phyloP scores from a whole-genome alignment of 1,284 basidiomycete genomes.

The Ceratobasidium sp. region DNA sequence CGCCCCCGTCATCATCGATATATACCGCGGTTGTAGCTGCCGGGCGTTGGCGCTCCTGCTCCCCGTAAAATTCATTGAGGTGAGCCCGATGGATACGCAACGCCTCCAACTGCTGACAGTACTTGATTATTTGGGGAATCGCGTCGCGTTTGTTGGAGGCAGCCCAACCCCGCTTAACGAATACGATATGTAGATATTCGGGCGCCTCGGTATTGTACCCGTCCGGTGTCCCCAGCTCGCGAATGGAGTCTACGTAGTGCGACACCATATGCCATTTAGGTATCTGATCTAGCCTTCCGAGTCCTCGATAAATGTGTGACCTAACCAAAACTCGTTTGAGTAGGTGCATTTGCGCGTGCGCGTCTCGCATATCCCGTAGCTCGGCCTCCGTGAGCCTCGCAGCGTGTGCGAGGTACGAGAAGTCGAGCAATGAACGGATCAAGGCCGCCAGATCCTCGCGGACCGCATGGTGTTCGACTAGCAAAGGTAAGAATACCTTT shows the following conservation, averaged over 20 bases:
- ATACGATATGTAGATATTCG: constrained; percentile 47
- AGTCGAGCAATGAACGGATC: constrained; percentile 6
- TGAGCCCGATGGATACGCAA: constrained; percentile 26
- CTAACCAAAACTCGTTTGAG: not conserved
- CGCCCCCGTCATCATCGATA: not conserved
- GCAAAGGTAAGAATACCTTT: constrained; percentile 15
- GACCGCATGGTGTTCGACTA: not conserved
- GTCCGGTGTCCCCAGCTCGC: constrained; percentile 40
- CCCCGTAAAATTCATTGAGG: not conserved
- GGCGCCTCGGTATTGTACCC: constrained; percentile 46
- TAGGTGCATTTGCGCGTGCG: not conserved
- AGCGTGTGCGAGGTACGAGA: not conserved
- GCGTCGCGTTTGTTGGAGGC: constrained; percentile 36
- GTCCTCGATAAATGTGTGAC: not conserved
- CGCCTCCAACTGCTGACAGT: constrained; percentile 29
- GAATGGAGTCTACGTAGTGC: constrained; percentile 38
- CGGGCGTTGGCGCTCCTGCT: not conserved
- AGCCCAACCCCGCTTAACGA: constrained; percentile 35
- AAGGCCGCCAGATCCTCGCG: not conserved
- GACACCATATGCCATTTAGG: constrained; percentile 53
- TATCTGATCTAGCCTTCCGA: not conserved
- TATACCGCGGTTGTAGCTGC: not conserved
- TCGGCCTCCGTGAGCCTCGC: constrained; percentile 5
- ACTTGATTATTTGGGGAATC: constrained; percentile 41
- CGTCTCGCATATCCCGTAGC: not conserved